Evolutionary conservation across 192 early-diverging fungal genomes (phyloP), one percentile per base, ranked within the genome.

Genomic region (Coemansia aciculifera): DNA sequence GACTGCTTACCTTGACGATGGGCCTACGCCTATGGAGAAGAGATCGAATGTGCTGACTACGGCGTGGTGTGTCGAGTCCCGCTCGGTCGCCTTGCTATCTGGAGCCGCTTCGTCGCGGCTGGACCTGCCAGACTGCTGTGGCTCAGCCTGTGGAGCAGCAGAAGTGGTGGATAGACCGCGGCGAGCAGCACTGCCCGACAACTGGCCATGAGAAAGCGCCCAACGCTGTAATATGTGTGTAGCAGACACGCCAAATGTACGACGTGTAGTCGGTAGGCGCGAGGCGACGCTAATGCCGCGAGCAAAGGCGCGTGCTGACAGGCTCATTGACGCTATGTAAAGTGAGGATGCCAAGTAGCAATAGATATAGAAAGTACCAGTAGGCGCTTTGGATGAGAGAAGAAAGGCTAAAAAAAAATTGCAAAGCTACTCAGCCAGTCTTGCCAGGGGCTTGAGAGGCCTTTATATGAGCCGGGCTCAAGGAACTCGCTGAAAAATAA

Each of bases 21-120:
- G 96, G 0, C 96, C 96, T 38, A 98, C 89, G 27, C 96, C 96
- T 69, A 98, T 96, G 13, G 93, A 95, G 62, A 96, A 96, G 66
- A 98, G 77, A 84, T 98, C 95, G 84, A 98, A 98, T 0, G 92
- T 93, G 60, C 90, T 92, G 29, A 98, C 90, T 3, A 96, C 94
- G 19, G 94, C 94, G 68, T 98, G 93, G 77, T 73, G 68, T 19
- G 82, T 79, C 52, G 76, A 71, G 31, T 84, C 74, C 34, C 64
- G 34, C 38, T 78, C 73, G 13, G 71, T 68, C 11, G 79, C 68
- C 40, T 31, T 74, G 44, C 49, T 63, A 23, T 57, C 49, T 2
- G 66, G 36, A 12, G 69, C 51, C 29, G 52, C 63, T n/a, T 52
- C 60, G 24, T 68, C 48, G 34, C 42, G 46, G 64, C 12, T n/a